These are phyloP conservation scores for Annulohypoxylon maeteangense DNA, from an alignment of 495 filamentous ascomycete genomes.

Conservation along the genomic window DNA sequence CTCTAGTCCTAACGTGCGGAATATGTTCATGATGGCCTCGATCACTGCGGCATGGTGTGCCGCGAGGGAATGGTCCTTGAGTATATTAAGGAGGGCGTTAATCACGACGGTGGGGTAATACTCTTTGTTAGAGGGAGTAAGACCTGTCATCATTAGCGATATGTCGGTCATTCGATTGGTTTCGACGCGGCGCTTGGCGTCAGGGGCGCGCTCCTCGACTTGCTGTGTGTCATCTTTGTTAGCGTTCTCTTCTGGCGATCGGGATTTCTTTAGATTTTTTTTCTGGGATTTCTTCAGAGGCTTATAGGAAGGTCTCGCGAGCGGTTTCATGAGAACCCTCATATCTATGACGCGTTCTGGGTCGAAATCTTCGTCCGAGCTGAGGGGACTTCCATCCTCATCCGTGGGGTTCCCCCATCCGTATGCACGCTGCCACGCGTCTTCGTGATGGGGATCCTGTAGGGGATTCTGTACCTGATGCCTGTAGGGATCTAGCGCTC, in stretches of 20 bases:
- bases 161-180: slow-evolving; percentile 84
- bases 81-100: slow-evolving; percentile 88
- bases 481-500: slow-evolving; percentile 94
- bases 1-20: slow-evolving; percentile 92
- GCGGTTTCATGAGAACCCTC: neutral
- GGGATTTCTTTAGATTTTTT: neutral
- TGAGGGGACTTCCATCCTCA: slow-evolving; percentile 34
- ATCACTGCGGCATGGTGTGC: slow-evolving; percentile 96
- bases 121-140: slow-evolving; percentile 97
- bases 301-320: slow-evolving; percentile 3
- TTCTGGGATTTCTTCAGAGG: slow-evolving; percentile 9
- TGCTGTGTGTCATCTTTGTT: slow-evolving; percentile 51
- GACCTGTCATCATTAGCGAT: slow-evolving; percentile 93
- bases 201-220: slow-evolving; percentile 70
- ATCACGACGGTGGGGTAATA: slow-evolving; percentile 99
- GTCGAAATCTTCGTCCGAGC: slow-evolving; percentile 10
- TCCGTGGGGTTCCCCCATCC: slow-evolving; percentile 1
- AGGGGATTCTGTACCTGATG: slow-evolving; percentile 70
- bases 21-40: slow-evolving; percentile 98
- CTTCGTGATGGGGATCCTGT: slow-evolving; percentile 12
- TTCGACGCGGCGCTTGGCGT: slow-evolving; percentile 69
- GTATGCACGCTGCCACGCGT: slow-evolving; percentile 9
- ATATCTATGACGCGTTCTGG: slow-evolving; percentile 4
- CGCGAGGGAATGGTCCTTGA: slow-evolving; percentile 86
- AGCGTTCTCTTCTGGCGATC: slow-evolving; percentile 21